Evolutionary conservation across 768 basidiomycete species (phyloP), one percentile per base, ranked within the genome.

Genomic region (Leccinum subtestaceum): DNA sequence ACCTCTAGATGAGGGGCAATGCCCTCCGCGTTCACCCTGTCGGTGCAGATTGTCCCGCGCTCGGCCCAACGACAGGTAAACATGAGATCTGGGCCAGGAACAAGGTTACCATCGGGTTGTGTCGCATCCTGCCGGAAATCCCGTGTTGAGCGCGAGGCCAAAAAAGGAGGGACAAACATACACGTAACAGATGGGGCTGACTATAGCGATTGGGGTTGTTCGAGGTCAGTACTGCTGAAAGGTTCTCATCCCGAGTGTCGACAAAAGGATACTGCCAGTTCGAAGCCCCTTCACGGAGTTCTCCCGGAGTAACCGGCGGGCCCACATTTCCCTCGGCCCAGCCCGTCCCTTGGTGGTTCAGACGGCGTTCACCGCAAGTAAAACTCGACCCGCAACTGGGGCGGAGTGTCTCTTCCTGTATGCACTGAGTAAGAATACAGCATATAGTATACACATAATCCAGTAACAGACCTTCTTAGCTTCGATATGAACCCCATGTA

Each of bases 11-110:
- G 60, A 11, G 23, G 1, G 5, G 1, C 15, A 4, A 62, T 31
- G 23, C 34, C n/a, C 15, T 52, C 56, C 1, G 34, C 34, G 29
- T 51, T 56, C 10, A 62, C 60, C 31, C 9, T 21, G 1, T 62
- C 45, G 3, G 46, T 48, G 54, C 60, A 61, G 32, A 31, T 2
- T 11, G 49, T 45, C 40, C 3, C 13, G 21, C 13, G 17, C 6
- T 56, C 49, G 3, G 23, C 34, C 60, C 60, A 61, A 6, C 38
- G 50, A 27, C 60, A 61, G 29, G 27, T 15, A 17, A 61, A 40
- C 40, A 12, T 8, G 7, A 8, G 27, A 21, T 47, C 60, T 2
- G 17, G 15, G 25, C 47, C 29, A 10, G 50, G 60, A 11, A 49
- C 17, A 15, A 48, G 13, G 38, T 7, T 7, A 1, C 27, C 17